These are phyloP conservation scores for Cardamine resedifolia DNA, from an alignment of 345 rosid genomes.

Conservation along the genomic window DNA sequence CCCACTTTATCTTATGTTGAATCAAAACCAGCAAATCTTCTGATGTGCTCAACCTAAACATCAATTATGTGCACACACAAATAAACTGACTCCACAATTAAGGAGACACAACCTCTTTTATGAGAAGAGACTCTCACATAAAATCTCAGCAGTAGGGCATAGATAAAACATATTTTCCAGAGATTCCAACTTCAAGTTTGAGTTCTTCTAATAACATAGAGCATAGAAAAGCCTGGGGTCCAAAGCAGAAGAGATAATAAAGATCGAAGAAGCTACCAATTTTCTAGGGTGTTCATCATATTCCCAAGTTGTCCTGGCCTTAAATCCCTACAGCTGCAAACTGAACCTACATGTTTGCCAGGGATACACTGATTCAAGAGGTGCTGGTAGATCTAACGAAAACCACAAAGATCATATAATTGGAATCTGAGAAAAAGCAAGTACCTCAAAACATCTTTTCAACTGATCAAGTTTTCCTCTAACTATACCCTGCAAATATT, in stretches of 20 bases:
- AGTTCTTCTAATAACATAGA: not conserved
- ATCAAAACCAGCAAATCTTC: conserved; percentile 71
- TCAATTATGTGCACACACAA: not conserved
- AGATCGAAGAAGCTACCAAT: conserved; percentile 53
- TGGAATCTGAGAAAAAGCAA: conserved; percentile 8
- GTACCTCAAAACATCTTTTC: conserved; percentile 46
- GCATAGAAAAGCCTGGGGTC: not conserved
- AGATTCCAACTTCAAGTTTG: not conserved
- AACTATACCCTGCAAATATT: not conserved
- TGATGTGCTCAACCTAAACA: conserved; percentile 71
- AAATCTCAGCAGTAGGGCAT: not conserved
- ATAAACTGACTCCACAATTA: not conserved
- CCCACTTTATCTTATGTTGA: conserved; percentile 98
- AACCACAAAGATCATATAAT: not conserved
- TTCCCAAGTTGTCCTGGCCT: conserved; percentile 87
- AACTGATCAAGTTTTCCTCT: conserved; percentile 6
- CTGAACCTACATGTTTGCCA: conserved; percentile 57
- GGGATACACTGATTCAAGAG: not conserved
- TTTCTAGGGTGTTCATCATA: conserved; percentile 80
- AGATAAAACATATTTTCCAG: not conserved
- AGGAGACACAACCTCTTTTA: not conserved
- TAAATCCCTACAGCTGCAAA: conserved; percentile 90
- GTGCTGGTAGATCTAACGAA: not conserved
- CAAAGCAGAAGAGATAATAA: not conserved
- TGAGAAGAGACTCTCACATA: conserved; percentile 1